Percentiles rank a stretch among this genome's conserved stretches.
Conservation (phyloP, 2,329 filamentous ascomycete species). For the Colletotrichum theobromicola region DNA sequence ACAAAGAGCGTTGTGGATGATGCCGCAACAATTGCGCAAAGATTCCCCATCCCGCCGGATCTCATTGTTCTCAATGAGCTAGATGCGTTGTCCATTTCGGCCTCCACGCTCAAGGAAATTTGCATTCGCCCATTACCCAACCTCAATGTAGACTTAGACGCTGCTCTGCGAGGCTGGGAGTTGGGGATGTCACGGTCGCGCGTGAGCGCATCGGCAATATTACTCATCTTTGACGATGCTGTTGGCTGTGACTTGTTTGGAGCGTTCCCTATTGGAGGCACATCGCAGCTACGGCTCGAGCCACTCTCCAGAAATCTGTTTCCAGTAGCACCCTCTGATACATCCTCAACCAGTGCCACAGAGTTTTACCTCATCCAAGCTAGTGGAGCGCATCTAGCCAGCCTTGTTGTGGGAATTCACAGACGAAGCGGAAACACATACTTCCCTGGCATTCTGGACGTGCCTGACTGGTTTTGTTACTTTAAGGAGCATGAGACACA, state of each 20-base stretch:
- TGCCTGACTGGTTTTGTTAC: background rate
- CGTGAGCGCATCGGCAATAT: background rate
- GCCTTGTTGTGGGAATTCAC: background rate
- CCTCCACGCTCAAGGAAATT: background rate
- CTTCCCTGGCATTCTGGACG: background rate
- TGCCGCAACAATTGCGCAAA: background rate
- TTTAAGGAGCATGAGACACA: background rate
- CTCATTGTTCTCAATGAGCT: background rate
- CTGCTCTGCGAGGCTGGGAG: background rate
- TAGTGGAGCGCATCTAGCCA: background rate
- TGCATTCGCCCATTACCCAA: background rate
- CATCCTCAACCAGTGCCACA: background rate
- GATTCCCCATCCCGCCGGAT: background rate
- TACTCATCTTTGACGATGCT: background rate
- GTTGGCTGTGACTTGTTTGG: background rate
- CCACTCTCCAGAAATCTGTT: background rate
- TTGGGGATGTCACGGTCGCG: background rate
- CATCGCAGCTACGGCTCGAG: background rate
- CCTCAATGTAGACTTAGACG: background rate
- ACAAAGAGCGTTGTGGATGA: background rate
- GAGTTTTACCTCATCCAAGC: background rate
- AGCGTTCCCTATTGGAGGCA: background rate
- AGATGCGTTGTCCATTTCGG: background rate
- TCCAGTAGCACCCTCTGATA: background rate
- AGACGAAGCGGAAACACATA: background rate